Evolutionary conservation across 2,329 filamentous ascomycete species (phyloP).

Genomic region (Cryphonectria parasitica): DNA sequence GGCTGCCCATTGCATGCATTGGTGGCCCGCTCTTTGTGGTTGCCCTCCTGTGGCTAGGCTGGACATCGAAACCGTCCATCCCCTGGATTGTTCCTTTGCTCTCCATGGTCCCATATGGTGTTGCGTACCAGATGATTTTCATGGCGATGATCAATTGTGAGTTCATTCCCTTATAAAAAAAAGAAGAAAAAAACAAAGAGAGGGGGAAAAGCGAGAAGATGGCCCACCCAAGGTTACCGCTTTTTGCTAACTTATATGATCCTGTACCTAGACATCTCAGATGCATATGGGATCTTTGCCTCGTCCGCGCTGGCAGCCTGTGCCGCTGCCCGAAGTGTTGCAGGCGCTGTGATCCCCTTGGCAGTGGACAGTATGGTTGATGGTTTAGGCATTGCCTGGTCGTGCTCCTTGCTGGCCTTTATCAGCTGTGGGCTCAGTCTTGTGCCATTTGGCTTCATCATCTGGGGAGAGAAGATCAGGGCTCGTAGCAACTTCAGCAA

Average conservation of each 20-base stretch:
- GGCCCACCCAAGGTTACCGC: not conserved
- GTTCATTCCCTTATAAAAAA: not conserved
- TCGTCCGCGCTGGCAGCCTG: slow-evolving; percentile 36
- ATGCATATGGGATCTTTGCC: slow-evolving; percentile 36
- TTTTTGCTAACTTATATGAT: not conserved
- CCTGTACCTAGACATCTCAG: slow-evolving; percentile 29
- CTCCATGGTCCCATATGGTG: slow-evolving; percentile 35
- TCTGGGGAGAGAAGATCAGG: slow-evolving; percentile 47
- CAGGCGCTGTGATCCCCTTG: slow-evolving; percentile 34
- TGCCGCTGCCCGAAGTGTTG: slow-evolving; percentile 34
- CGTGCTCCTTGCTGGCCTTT: slow-evolving; percentile 53
- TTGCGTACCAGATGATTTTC: slow-evolving; percentile 37
- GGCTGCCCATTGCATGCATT: slow-evolving; percentile 36
- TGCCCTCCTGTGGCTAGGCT: slow-evolving; percentile 37
- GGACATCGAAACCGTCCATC: slow-evolving; percentile 32
- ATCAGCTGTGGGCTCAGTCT: slow-evolving; percentile 49
- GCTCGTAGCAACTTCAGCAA: slow-evolving; percentile 52
- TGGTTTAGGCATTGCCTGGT: slow-evolving; percentile 38
- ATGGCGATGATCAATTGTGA: slow-evolving; percentile 35
- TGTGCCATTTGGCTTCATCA: slow-evolving; percentile 56
- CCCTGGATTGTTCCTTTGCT: slow-evolving; percentile 37
- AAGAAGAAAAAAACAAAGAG: too few relatives aligned
- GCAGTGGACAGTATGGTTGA: slow-evolving; percentile 35
- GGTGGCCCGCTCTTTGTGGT: slow-evolving; percentile 35
- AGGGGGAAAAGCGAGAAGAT: not conserved